Percentiles rank a stretch among this genome's conserved stretches.
phyloP scores from a whole-genome alignment of 805 yeast genomes.

The Candida qinlingensis region DNA sequence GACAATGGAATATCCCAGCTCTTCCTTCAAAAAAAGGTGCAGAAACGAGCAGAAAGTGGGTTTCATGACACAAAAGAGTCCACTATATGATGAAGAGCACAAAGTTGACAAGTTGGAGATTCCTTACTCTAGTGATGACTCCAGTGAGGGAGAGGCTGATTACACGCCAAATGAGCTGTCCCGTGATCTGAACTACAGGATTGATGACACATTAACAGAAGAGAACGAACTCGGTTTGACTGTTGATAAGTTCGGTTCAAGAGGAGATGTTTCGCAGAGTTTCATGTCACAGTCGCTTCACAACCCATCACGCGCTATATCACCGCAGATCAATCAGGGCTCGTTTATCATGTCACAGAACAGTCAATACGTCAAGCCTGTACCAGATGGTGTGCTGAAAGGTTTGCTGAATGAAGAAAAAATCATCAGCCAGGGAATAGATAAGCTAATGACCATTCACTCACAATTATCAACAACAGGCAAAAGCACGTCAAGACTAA shows the following conservation, averaged over 20 bases:
- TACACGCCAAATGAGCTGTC: neutral
- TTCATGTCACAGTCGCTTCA: no score
- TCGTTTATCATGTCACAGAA: no score
- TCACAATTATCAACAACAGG: slow-evolving; percentile 28
- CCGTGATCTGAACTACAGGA: no score
- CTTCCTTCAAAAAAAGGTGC: neutral
- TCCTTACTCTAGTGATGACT: slow-evolving; percentile 7
- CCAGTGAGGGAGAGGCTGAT: neutral
- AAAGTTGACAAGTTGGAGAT: slow-evolving; percentile 3
- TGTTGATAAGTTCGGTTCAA: no score
- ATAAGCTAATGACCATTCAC: slow-evolving; percentile 21
- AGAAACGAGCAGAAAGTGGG: neutral
- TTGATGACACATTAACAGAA: no score
- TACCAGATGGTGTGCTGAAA: slow-evolving; percentile 9
- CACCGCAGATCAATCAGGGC: no score
- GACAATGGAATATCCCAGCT: neutral
- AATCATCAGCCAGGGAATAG: slow-evolving; percentile 10
- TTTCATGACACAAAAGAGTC: neutral
- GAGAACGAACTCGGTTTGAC: no score
- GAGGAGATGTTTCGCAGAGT: no score
- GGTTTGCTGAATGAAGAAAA: slow-evolving; percentile 19
- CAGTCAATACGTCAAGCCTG: no score
- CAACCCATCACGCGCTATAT: neutral
- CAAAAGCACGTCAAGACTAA: slow-evolving; percentile 23
- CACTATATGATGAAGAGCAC: neutral